Evolutionary conservation across 768 basidiomycete species (phyloP).

Genomic region (Suillus subluteus): DNA sequence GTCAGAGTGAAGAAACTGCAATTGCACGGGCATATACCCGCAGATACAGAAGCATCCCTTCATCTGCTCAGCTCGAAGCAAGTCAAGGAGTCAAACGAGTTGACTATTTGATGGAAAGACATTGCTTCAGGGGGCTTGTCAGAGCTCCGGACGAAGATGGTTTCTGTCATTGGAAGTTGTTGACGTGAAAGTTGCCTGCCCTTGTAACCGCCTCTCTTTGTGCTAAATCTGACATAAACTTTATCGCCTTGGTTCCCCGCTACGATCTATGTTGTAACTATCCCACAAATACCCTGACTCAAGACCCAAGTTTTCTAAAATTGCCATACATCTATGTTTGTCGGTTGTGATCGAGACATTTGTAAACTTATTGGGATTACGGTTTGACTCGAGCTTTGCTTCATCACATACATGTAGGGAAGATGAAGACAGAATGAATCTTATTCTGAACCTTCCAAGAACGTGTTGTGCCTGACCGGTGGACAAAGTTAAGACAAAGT

Average conservation of each 20-base stretch:
- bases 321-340: neutral
- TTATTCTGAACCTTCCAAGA: neutral
- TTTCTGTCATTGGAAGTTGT: conserved; percentile 32
- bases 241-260: neutral
- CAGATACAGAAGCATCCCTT: conserved; percentile 35
- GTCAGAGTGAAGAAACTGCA: conserved; percentile 29
- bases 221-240: neutral
- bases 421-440: neutral
- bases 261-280: neutral
- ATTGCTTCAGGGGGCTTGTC: conserved; percentile 41
- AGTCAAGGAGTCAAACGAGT: conserved; percentile 43
- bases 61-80: conserved; percentile 35
- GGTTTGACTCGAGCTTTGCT: neutral
- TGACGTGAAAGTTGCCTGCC: conserved; percentile 20
- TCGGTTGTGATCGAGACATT: neutral
- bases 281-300: neutral
- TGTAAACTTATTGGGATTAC: neutral
- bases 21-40: conserved; percentile 42
- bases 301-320: neutral
- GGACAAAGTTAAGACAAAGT: neutral
- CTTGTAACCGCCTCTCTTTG: neutral
- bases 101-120: conserved; percentile 41
- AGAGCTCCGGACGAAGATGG: conserved; percentile 34
- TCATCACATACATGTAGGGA: neutral
- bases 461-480: neutral